phyloP scores from a whole-genome alignment of 2,329 filamentous ascomycete genomes.

The Arachnomyces sp. region DNA sequence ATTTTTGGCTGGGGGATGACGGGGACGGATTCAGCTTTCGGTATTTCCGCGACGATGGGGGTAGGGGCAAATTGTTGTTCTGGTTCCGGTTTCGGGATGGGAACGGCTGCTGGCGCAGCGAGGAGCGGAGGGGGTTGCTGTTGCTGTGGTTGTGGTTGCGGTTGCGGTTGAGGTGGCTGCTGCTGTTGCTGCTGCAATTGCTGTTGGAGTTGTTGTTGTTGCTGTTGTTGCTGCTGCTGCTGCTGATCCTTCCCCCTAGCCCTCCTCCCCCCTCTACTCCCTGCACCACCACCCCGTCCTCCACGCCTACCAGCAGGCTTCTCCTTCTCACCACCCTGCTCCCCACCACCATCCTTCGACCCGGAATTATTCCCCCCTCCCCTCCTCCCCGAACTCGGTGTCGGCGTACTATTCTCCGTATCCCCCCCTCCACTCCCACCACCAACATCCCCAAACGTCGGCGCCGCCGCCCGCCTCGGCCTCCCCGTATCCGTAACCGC shows the following conservation, averaged over 20 bases:
- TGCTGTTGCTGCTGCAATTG: slow-evolving; percentile 18
- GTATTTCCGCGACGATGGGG: slow-evolving; percentile 12
- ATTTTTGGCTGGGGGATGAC: background rate
- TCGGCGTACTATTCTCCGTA: slow-evolving; percentile 25
- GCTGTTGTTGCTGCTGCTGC: slow-evolving; percentile 18
- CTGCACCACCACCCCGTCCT: slow-evolving; percentile 24
- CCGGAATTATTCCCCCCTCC: slow-evolving; percentile 26
- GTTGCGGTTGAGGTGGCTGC: slow-evolving; percentile 9
- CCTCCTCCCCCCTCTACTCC: slow-evolving; percentile 27
- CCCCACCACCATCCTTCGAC: slow-evolving; percentile 15
- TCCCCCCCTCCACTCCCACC: too few relatives aligned
- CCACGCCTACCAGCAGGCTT: slow-evolving; percentile 28
- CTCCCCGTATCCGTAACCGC: slow-evolving; percentile 43
- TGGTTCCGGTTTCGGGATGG: slow-evolving; percentile 21
- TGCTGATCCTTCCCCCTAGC: slow-evolving; percentile 27
- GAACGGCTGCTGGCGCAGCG: slow-evolving; percentile 14
- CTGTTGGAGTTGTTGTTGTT: slow-evolving; percentile 12
- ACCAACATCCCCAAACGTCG: slow-evolving; percentile 36
- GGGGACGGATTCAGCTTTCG: slow-evolving; percentile 7
- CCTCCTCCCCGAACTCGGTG: slow-evolving; percentile 27
- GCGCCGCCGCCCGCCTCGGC: slow-evolving; percentile 41
- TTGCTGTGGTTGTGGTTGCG: slow-evolving; percentile 15
- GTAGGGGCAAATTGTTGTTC: slow-evolving; percentile 15
- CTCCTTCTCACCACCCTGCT: slow-evolving; percentile 28
- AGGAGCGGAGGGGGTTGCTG: slow-evolving; percentile 7